Conservation (phyloP, 345 rosid genomes). For the Populus ilicifolia region DNA sequence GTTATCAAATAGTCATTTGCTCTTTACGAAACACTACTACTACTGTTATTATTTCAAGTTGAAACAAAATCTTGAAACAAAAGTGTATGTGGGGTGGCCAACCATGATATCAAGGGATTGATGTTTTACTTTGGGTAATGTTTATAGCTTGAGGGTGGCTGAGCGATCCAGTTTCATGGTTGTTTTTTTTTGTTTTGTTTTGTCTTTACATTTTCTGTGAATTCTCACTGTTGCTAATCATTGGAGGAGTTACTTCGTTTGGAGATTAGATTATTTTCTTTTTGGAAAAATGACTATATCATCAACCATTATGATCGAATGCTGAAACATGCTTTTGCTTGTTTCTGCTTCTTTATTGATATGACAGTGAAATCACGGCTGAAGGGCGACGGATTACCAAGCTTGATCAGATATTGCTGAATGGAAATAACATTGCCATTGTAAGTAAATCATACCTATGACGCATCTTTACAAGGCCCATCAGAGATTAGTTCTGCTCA, state of each 20-base stretch:
- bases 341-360: neutral
- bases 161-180: neutral
- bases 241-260: neutral
- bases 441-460: constrained; percentile 41
- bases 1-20: neutral
- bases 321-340: neutral
- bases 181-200: neutral
- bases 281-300: neutral
- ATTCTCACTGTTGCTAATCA: neutral
- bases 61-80: neutral
- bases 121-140: neutral
- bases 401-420: constrained; percentile 93
- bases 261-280: neutral
- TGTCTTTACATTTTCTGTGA: neutral
- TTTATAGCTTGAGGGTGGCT: neutral
- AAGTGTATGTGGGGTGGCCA: neutral
- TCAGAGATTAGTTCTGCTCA: neutral
- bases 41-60: neutral
- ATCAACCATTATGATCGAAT: neutral
- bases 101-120: neutral
- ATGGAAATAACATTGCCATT: constrained; percentile 92
- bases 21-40: too few species aligned
- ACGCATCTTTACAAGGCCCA: neutral
- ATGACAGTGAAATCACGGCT: constrained; percentile 72
- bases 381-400: constrained; percentile 90